Evolutionary conservation across 495 filamentous ascomycete species (phyloP).

Genomic region (Neurospora hispaniola): DNA sequence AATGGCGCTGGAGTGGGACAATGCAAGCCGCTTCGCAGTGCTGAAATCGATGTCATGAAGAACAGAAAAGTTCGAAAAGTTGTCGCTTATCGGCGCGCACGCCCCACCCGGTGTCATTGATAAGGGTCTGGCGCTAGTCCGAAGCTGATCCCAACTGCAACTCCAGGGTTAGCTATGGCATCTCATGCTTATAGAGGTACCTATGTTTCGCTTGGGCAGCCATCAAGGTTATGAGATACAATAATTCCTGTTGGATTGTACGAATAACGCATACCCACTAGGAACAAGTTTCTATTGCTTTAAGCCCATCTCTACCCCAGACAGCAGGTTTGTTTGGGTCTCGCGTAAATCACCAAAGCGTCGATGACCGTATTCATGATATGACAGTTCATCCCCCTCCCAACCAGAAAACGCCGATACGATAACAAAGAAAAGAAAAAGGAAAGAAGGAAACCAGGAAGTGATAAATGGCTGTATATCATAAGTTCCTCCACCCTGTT

Average conservation of each 20-base stretch:
- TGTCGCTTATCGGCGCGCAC: conserved; percentile 15
- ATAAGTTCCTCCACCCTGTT: not conserved
- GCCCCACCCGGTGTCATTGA: conserved; percentile 12
- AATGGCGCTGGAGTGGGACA: conserved; percentile 10
- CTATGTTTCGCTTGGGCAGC: not conserved
- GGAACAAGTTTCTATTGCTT: not conserved
- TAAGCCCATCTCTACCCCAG: not conserved
- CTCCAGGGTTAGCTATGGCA: not conserved
- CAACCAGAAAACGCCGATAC: conserved; percentile 10
- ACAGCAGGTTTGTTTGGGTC: not conserved
- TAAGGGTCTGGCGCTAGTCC: conserved; percentile 13
- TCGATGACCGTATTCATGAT: not conserved
- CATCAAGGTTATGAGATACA: not conserved
- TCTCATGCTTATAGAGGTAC: not conserved
- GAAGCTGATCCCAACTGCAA: not conserved
- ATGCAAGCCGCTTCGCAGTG: conserved; percentile 7
- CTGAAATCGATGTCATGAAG: conserved; percentile 13
- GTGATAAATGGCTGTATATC: not conserved
- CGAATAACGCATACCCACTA: not conserved
- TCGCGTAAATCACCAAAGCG: not conserved
- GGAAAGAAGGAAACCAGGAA: not conserved
- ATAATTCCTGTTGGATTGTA: not conserved
- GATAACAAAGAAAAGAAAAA: not conserved
- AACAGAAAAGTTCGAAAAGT: conserved; percentile 20
- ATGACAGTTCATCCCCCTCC: not conserved